Base-by-base conservation (phyloP, 2,329 filamentous ascomycete genomes). In the Lachnellula arida region DNA sequence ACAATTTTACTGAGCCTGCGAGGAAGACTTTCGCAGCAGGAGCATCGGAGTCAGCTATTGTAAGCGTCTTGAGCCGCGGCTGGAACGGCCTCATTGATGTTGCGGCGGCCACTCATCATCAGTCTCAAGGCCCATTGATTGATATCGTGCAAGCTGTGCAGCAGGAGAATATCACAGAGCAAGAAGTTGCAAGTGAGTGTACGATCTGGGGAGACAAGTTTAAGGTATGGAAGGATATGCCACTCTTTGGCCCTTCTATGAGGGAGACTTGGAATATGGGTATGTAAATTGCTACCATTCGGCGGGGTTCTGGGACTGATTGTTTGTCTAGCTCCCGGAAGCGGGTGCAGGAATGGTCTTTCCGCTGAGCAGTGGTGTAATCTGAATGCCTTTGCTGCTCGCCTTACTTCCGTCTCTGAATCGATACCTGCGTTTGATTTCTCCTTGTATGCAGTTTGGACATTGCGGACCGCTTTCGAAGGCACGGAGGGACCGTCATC, bases 231-330 rank as follows among this genome's bases (percentile, higher is more conserved):
- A 60, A 50, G 32, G 67, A 67, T n/a, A 46, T 71, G 43, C 68
- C 69, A 2, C 60, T 56, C 2, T 65, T 70, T 51, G 65, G 65
- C 2, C 64, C 63, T 63, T 55, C 59, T 7, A 60, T 61, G 25
- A 58, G 69, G 28, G 66, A 70, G 8, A 11, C 49, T 9, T 68
- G 60, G 56, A 70, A 71, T 43, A 67, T 63, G 28, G 61, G 69
- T 71, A 55, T 60, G 8, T 14, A 3, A 9, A 2, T 3, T 9
- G 32, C 17, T n/a, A 42, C 37, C 34, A 9, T 32, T 17, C 19
- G 5, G 1, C 14, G 37, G 28, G 15, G 40, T n/a, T 32, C 19
- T 42, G 28, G 34, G 32, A 17, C 15, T 48, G 8, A 54, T 2
- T 3, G 8, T 65, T 60, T 15, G 5, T 40, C 12, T 15, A 67